Evolutionary conservation across 2,329 filamentous ascomycete species (phyloP).

Genomic region (Bipolaris bicolor): DNA sequence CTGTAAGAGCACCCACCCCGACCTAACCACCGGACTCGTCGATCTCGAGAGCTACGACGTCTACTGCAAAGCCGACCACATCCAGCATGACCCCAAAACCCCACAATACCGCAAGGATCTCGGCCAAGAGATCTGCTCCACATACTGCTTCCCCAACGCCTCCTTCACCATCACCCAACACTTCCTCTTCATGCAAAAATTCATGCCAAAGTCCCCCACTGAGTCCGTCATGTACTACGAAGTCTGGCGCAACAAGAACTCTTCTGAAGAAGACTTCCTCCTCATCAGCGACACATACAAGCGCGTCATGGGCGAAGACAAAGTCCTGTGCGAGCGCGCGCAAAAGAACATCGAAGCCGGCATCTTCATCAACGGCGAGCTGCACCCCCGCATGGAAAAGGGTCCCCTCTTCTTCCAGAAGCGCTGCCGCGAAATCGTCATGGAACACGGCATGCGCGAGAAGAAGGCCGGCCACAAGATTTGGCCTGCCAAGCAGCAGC

Average conservation of each 20-base stretch:
- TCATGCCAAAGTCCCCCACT: slow-evolving; percentile 61
- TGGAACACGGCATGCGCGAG: slow-evolving; percentile 57
- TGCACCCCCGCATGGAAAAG: slow-evolving; percentile 67
- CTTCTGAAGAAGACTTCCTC: slow-evolving; percentile 64
- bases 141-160: slow-evolving; percentile 42
- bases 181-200: slow-evolving; percentile 69
- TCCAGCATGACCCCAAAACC: slow-evolving; percentile 42
- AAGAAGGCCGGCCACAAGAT: slow-evolving; percentile 55
- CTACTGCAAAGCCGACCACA: slow-evolving; percentile 37
- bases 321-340: slow-evolving; percentile 64
- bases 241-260: slow-evolving; percentile 66
- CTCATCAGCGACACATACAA: slow-evolving; percentile 66
- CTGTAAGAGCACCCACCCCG: slow-evolving; percentile 65
- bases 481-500: slow-evolving; percentile 57
- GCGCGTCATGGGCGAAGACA: slow-evolving; percentile 69
- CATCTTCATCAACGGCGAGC: slow-evolving; percentile 67
- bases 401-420: slow-evolving; percentile 65
- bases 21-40: slow-evolving; percentile 61
- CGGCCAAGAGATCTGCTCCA: slow-evolving; percentile 38
- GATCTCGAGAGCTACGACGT: slow-evolving; percentile 61
- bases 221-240: slow-evolving; percentile 66
- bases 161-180: slow-evolving; percentile 49
- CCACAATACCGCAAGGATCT: slow-evolving; percentile 33
- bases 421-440: slow-evolving; percentile 56
- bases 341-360: slow-evolving; percentile 67